Base-by-base conservation (phyloP, 768 basidiomycete species). In the Termitomyces sp. region DNA sequence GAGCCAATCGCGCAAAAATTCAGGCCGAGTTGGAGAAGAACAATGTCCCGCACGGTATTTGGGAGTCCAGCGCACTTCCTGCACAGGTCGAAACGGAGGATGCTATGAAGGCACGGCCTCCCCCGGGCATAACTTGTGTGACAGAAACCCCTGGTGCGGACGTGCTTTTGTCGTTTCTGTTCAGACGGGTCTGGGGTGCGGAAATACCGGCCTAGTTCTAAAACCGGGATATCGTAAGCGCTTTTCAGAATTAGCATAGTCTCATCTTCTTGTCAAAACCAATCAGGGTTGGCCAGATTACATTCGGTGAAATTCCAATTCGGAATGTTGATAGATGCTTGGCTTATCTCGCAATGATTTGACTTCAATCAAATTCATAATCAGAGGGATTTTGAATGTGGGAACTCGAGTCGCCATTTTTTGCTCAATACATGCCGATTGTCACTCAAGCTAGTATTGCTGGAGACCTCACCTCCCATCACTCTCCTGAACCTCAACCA, bases 101-200 rank as follows among this genome's bases (percentile, higher is more conserved):
- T 14, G 56, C 62, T 9, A 51, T 65, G 8, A 57, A 40, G 25
- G 44, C 45, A 5, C 54, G 63, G 19, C 45, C 55, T 39, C 65
- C 59, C 14, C 61, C 59, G 54, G 79, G 79, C 1, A 69, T 86
- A 25, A 63, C 72, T 40, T 82, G 79, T 59, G 63, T 90, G 19
- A 73, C 72, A n/a, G 57, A 72, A 40, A 91, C 88, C 11, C 89
- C 89, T n/a, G 89, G 89, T 3, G 73, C 80, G 6, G 70, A 72
- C 27, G 66, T 55, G 0, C 72, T 91, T 42, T 61, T 88, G 14
- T 63, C 68, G 16, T 55, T 83, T 6, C 60, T 90, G 57, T 60
- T 79, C 12, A 59, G 75, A 52, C 77, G 88, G 54, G 74, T 90
- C 17, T 90, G 86, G 86, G 80, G 77, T 72, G 58, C 55, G 37